phyloP scores from a whole-genome alignment of 208 protist species.

The Blechomonas ayalai region DNA sequence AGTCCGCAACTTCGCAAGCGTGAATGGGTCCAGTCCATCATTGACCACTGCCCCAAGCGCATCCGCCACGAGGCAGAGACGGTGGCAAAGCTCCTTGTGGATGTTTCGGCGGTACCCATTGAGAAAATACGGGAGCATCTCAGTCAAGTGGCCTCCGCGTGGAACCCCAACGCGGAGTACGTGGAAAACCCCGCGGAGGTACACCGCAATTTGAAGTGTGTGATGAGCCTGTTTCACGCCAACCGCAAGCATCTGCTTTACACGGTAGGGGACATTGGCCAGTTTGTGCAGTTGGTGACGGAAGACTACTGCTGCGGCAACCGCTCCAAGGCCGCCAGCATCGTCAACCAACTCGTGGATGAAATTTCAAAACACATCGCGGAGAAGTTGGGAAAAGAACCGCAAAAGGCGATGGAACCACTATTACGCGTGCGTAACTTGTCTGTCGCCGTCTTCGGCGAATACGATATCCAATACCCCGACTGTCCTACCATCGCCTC shows the following conservation, averaged over 20 bases:
- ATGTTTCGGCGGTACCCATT: constrained; percentile 85
- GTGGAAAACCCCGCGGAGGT: constrained; percentile 85
- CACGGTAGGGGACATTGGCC: constrained; percentile 86
- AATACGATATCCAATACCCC: constrained; percentile 83
- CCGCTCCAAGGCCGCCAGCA: constrained; percentile 72
- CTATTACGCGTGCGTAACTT: constrained; percentile 94
- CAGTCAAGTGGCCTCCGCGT: constrained; percentile 74
- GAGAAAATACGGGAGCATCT: constrained; percentile 86
- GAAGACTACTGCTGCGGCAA: constrained; percentile 68
- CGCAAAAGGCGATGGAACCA: constrained; percentile 93
- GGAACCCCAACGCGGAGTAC: constrained; percentile 89
- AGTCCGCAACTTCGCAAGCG: constrained; percentile 30
- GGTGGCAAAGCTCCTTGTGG: constrained; percentile 73
- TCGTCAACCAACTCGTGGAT: constrained; percentile 93
- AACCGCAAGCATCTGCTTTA: constrained; percentile 76
- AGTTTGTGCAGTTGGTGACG: constrained; percentile 79
- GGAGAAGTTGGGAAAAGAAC: constrained; percentile 90
- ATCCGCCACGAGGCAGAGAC: constrained; percentile 78
- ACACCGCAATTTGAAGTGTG: constrained; percentile 46
- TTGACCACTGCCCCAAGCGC: constrained; percentile 77
- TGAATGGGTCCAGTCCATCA: constrained; percentile 64
- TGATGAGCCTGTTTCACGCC: constrained; percentile 74
- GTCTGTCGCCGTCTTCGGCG: constrained; percentile 96
- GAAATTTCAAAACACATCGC: constrained; percentile 95
- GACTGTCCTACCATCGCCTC: constrained; percentile 92